Evolutionary conservation across 495 filamentous ascomycete genomes (phyloP), one percentile per base, ranked within the genome.

Genomic region (Tuber melanosporum): DNA sequence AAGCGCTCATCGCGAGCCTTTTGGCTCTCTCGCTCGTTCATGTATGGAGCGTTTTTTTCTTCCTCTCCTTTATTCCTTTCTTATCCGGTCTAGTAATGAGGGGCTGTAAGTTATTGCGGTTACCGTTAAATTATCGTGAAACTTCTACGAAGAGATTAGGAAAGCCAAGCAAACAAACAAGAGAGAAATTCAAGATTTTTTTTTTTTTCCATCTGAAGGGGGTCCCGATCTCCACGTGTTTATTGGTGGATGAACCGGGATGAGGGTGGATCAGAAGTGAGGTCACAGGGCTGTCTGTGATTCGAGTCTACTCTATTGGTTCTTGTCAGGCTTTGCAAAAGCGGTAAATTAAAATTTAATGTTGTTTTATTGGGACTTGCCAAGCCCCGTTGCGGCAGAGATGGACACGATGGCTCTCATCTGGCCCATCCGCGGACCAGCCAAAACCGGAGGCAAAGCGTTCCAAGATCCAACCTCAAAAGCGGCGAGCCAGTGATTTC

Each of bases 1-100:
- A 81, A 73, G 39, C 80, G 80, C 74, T 82, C 76, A 71, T 81
- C 80, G 76, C 80, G 78, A 76, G 78, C 78, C 71, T 80, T 80
- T 72, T 80, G 78, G 45, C 78, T 80, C 71, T 80, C 78, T 69
- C 78, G 78, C 73, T 80, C 77, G 62, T 80, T 74, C 78, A 80
- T 80, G 42, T 75, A 26, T 41, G 44, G 70, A 70, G 66, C 36
- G 36, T 32, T 32, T 14, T 36, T 19, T 15, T 2, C n/a, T 15
- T 15, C 10, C 1, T 26, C n/a, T 26, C 49, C 32, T 62, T 32
- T 32, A 32, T 62, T n/a, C 8, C 19, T 8, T 9, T 15, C 17
- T 66, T 32, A 17, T 36, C 32, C 14, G 57, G 32, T 66, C 26
- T 36, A 15, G 36, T 36, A 15, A 66, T 66, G 57, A 66, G 57